Evolutionary conservation across 2,329 filamentous ascomycete species (phyloP).

Genomic region (Sclerotinia borealis): DNA sequence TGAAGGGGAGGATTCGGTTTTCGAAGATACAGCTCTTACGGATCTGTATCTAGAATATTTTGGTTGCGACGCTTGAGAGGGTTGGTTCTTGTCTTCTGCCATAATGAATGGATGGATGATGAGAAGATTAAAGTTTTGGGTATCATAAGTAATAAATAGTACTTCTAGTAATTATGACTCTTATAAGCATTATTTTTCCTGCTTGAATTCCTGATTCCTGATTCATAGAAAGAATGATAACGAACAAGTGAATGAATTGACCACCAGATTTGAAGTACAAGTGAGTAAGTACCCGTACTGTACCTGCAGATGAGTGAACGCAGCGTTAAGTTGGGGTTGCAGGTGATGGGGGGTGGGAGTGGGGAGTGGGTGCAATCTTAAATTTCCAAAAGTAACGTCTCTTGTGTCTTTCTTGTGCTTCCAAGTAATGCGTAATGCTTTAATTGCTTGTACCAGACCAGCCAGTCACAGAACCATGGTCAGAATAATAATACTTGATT

Average conservation of each 20-base stretch:
- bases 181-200: conserved; percentile 4
- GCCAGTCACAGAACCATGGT: too few species aligned
- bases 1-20: conserved; percentile 10
- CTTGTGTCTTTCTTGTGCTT: too few species aligned
- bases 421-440: too few species aligned
- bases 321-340: background rate
- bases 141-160: conserved; percentile 9
- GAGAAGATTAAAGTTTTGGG: background rate
- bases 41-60: conserved; percentile 55
- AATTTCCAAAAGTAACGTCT: too few species aligned
- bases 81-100: conserved; percentile 19
- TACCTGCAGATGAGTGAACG: background rate
- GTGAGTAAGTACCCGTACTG: background rate
- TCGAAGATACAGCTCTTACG: conserved; percentile 39
- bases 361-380: background rate
- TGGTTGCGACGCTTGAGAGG: conserved; percentile 22
- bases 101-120: conserved; percentile 13
- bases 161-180: conserved; percentile 1
- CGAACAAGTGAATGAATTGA: background rate
- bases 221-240: background rate
- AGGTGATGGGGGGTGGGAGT: too few species aligned
- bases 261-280: background rate
- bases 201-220: too few species aligned
- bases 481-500: too few species aligned
- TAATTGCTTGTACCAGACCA: background rate